phyloP scores from a whole-genome alignment of 2,329 filamentous ascomycete genomes.

The Bimuria novae-zelandiae region DNA sequence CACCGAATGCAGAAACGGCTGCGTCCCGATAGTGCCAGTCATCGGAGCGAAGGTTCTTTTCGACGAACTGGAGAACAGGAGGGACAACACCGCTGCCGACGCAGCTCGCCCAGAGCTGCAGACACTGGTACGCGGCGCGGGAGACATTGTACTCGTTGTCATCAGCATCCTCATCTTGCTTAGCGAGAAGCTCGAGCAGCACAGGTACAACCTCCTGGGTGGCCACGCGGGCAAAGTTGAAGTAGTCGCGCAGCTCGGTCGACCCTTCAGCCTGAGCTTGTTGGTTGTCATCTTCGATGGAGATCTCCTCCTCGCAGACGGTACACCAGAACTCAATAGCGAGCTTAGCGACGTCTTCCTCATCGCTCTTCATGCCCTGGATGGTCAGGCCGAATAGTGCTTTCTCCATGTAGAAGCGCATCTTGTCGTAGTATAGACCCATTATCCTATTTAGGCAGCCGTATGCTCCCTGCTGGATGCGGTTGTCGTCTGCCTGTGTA shows the following conservation, averaged over 20 bases:
- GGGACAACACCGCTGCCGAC: conserved; percentile 83
- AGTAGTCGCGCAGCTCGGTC: conserved; percentile 86
- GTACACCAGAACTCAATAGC: conserved; percentile 99
- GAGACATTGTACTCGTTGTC: conserved; percentile 98
- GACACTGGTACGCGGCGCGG: conserved; percentile 91
- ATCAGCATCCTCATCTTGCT: conserved; percentile 95
- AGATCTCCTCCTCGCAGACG: conserved; percentile 98
- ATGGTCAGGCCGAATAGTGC: conserved; percentile 96
- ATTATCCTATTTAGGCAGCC: conserved; percentile 98
- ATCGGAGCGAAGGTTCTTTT: conserved; percentile 83
- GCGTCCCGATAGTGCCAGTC: conserved; percentile 97
- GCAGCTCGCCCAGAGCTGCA: conserved; percentile 93
- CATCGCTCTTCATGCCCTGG: conserved; percentile 96
- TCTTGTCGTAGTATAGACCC: conserved; percentile 98
- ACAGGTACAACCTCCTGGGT: conserved; percentile 94
- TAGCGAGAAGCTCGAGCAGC: conserved; percentile 83
- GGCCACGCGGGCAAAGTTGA: conserved; percentile 93
- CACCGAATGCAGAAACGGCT: conserved; percentile 94
- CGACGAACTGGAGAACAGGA: conserved; percentile 87
- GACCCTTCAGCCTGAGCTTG: conserved; percentile 73
- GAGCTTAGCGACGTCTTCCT: conserved; percentile 97
- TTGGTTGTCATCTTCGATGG: conserved; percentile 95
- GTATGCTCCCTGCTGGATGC: conserved; percentile 95
- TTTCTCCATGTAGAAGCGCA: conserved; percentile 99
- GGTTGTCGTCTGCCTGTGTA: conserved; percentile 86